phyloP scores from a whole-genome alignment of 441 rosid species.

The Jatropha multifida region DNA sequence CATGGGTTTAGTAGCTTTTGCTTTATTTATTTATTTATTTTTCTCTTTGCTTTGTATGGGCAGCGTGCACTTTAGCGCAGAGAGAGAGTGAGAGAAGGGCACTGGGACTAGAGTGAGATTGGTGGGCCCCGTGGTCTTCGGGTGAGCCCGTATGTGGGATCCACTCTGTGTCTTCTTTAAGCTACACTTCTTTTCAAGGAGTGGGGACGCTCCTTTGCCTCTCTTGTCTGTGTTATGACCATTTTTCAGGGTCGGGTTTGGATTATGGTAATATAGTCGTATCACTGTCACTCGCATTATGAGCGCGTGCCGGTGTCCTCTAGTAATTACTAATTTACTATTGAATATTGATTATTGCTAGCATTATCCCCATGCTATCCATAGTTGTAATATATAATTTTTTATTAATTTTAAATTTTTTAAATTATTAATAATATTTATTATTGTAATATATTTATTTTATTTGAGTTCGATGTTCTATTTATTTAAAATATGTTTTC shows the following conservation, averaged over 20 bases:
- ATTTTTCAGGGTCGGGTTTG: conserved; percentile 11
- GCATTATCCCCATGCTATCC: too few species aligned
- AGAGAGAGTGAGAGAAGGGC: not conserved
- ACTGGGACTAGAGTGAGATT: not conserved
- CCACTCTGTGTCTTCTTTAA: conserved; percentile 7
- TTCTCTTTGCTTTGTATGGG: not conserved
- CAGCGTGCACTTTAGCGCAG: not conserved
- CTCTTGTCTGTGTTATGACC: not conserved
- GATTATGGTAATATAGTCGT: not conserved
- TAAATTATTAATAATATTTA: too few species aligned
- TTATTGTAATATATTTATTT: too few species aligned
- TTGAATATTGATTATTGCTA: too few species aligned
- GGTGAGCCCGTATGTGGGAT: not conserved
- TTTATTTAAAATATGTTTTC: too few species aligned
- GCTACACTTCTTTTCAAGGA: conserved; percentile 39
- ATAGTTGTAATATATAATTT: too few species aligned
- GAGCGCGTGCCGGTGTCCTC: not conserved
- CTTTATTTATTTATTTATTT: not conserved
- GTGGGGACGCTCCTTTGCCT: conserved; percentile 26
- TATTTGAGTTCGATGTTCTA: too few species aligned
- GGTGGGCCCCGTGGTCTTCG: not conserved
- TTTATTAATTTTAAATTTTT: too few species aligned
- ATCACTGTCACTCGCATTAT: not conserved
- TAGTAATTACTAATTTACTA: not conserved
- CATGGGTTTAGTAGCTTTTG: not conserved